Conservation (phyloP, 2,329 filamentous ascomycete species). For the Metarhizium sp. region DNA sequence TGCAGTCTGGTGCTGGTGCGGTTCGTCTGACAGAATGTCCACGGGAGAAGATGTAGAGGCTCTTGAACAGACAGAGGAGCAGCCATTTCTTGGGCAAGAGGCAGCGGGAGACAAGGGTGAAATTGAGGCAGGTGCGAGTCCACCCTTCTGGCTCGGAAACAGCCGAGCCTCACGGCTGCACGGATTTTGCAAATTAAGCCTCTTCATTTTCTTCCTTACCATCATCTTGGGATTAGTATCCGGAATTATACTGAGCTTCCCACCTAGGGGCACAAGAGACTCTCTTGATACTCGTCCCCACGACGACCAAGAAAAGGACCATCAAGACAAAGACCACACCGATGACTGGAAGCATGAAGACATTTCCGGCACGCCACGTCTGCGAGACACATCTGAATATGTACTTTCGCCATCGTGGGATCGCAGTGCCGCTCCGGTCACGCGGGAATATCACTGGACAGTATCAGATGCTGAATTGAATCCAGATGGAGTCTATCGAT, state of each 20-base stretch:
- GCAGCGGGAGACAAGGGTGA: background rate
- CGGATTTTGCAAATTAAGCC: conserved; percentile 6
- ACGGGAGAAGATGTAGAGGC: background rate
- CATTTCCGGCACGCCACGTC: conserved; percentile 11
- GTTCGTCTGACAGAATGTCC: background rate
- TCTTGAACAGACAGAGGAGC: background rate
- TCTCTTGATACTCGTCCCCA: background rate
- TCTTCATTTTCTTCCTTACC: conserved; percentile 14
- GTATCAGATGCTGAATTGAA: conserved; percentile 48
- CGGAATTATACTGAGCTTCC: conserved; percentile 12
- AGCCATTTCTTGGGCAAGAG: conserved; percentile 1
- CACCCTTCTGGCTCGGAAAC: background rate
- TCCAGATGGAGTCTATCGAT: conserved; percentile 48
- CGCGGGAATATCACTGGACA: conserved; percentile 51
- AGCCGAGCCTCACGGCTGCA: background rate
- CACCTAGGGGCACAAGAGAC: background rate
- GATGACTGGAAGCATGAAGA: conserved; percentile 9
- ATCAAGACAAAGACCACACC: background rate
- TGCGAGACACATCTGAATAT: conserved; percentile 38
- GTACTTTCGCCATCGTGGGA: conserved; percentile 49
- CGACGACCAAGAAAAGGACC: background rate
- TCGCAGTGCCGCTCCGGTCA: conserved; percentile 34
- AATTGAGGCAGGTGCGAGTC: background rate
- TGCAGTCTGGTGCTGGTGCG: background rate
- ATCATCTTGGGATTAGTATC: conserved; percentile 14